Base-by-base conservation (phyloP, 192 early-diverging fungal genomes). In the Backusella luteola region DNA sequence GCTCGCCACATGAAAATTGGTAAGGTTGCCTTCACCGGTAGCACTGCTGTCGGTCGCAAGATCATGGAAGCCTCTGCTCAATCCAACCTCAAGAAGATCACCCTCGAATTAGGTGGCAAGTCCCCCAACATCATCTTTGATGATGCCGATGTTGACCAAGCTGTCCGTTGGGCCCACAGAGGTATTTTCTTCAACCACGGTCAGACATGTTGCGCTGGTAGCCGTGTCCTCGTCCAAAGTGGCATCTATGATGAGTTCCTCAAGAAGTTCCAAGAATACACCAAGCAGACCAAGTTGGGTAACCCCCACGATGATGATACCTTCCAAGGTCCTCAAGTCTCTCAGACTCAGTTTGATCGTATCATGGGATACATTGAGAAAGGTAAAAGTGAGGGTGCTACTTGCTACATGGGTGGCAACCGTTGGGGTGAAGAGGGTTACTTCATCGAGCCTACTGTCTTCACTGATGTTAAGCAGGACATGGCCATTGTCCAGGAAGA, bases 71-170 rank as follows among this genome's bases (percentile, higher is more conserved):
- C 85, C 34, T 81, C 92, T 66, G 89, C 92, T 5, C 85, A 84
- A 38, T 84, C 83, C 73, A 88, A 89, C 39, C 83, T 92, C 73
- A 96, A 96, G 84, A 89, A 91, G 42, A 85, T 95, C 39, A 91
- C 90, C 0, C 81, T 97, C n/a, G 96, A 97, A 85, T 89, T 97
- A 0, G 95, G 92, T 68, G 96, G 96, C 41, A 97, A 97, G 83
- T 94, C 92, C 46, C 93, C 95, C n/a, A 87, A 88, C 79, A 84
- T 94, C 29, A 87, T 96, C 52, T 94, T 94, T 83, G 89, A 79
- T 32, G 94, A 96, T 85, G 88, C 89, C 36, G 85, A 95, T 80
- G 71, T 94, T n/a, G 91, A 94, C 32, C 80, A 91, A 69, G 91
- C 93, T 3, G 86, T 95, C 32, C 81, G 84, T 66, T 91, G 90